phyloP scores from a whole-genome alignment of 108 stramenopile species.

The Pseudonitzschia pungens region DNA sequence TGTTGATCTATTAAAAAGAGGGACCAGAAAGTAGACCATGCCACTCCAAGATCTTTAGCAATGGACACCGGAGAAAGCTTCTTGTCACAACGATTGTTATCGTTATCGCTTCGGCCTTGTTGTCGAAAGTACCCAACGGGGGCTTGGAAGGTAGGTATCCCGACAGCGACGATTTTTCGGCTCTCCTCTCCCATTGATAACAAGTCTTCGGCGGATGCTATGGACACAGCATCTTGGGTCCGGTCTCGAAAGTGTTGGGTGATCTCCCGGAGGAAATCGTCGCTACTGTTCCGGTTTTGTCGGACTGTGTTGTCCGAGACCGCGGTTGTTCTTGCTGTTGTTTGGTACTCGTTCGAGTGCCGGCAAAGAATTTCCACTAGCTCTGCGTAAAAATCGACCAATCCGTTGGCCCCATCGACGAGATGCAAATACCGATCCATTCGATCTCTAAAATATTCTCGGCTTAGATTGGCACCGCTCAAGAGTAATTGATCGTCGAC shows the following conservation, averaged over 20 bases:
- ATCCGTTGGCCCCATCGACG: conserved; percentile 58
- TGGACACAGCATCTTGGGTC: background rate
- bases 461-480: conserved; percentile 81
- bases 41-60: background rate
- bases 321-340: background rate
- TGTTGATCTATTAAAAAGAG: conserved; percentile 3
- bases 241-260: conserved; percentile 19
- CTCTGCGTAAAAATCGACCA: conserved; percentile 79
- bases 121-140: conserved; percentile 30
- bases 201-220: background rate
- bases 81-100: background rate
- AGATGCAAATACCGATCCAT: conserved; percentile 79
- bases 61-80: background rate
- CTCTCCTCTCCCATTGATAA: background rate
- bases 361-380: conserved; percentile 55
- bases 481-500: conserved; percentile 76
- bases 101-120: background rate
- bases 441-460: conserved; percentile 84
- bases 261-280: conserved; percentile 28
- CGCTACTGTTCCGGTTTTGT: background rate
- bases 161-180: conserved; percentile 42
- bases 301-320: background rate
- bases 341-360: conserved; percentile 49
- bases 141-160: conserved; percentile 69
- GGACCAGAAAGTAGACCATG: conserved; percentile 2